Percentiles rank a stretch among this genome's conserved stretches.
Conservation (phyloP, 2,329 filamentous ascomycete species). For the Xylaria sp. region DNA sequence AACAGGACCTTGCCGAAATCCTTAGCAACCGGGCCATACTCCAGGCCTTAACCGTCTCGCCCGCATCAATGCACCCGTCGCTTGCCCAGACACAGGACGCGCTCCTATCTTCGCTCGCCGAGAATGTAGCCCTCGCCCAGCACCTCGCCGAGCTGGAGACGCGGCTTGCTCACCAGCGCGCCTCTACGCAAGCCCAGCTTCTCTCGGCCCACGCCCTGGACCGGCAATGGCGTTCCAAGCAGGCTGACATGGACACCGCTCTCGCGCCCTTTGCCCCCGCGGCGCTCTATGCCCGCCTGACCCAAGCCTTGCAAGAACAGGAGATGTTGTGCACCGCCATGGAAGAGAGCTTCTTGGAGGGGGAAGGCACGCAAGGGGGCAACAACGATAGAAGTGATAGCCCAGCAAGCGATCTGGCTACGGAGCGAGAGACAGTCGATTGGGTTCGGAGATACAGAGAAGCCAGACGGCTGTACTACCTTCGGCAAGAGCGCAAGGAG, state of each 20-base stretch:
- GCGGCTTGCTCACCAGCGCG: slow-evolving; percentile 68
- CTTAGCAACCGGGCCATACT: slow-evolving; percentile 73
- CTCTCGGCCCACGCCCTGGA: slow-evolving; percentile 87
- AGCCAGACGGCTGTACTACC: slow-evolving; percentile 79
- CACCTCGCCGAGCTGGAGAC: slow-evolving; percentile 70
- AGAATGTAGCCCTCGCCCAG: slow-evolving; percentile 76
- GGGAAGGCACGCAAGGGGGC: slow-evolving; percentile 46
- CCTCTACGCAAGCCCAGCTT: slow-evolving; percentile 80
- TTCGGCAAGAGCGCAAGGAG: slow-evolving; percentile 86
- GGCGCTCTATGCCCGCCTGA: slow-evolving; percentile 83
- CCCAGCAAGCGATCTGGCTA: slow-evolving; percentile 61
- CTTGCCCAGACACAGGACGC: slow-evolving; percentile 71
- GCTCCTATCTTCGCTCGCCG: slow-evolving; percentile 71
- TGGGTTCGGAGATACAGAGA: slow-evolving; percentile 87
- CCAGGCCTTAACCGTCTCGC: slow-evolving; percentile 75
- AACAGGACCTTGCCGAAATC: slow-evolving; percentile 79
- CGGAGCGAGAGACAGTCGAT: slow-evolving; percentile 84
- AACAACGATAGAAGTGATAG: slow-evolving; percentile 19
- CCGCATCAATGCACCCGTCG: slow-evolving; percentile 76
- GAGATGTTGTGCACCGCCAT: slow-evolving; percentile 81
- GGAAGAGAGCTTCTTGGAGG: slow-evolving; percentile 91
- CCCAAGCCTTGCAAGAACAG: slow-evolving; percentile 82
- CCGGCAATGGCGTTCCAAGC: slow-evolving; percentile 89
- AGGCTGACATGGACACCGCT: slow-evolving; percentile 87
- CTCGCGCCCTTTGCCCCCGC: slow-evolving; percentile 87